Conservation (phyloP, 345 rosid species). For the Noccaea caerulescens region DNA sequence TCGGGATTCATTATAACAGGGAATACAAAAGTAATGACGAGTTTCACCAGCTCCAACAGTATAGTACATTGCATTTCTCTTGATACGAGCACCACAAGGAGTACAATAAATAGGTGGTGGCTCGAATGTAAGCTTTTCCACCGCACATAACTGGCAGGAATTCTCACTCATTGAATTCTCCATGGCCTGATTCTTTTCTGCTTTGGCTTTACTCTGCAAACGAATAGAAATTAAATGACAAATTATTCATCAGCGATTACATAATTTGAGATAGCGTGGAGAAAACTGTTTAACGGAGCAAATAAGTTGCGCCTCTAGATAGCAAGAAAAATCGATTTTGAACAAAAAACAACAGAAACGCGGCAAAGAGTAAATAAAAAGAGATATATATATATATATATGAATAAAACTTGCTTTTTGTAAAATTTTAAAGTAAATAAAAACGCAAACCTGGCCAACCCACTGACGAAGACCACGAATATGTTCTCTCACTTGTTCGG, state of each 20-base stretch:
- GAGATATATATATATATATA: not conserved
- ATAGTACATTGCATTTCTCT: conserved; percentile 96
- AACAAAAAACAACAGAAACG: conserved; percentile 26
- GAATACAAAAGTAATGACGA: conserved; percentile 89
- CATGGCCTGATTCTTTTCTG: conserved; percentile 96
- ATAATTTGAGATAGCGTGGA: conserved; percentile 3
- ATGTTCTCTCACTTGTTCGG: conserved; percentile 96
- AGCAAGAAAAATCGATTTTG: conserved; percentile 22
- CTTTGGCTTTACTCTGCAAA: conserved; percentile 92
- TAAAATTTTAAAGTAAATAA: conserved; percentile 12
- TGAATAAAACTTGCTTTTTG: conserved; percentile 10
- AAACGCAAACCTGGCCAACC: conserved; percentile 91
- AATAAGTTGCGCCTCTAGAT: conserved; percentile 16
- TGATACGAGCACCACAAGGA: conserved; percentile 95
- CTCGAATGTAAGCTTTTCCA: conserved; percentile 97
- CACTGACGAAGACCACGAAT: conserved; percentile 94
- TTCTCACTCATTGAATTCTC: conserved; percentile 97
- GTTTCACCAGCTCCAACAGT: conserved; percentile 90
- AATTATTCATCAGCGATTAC: conserved; percentile 24
- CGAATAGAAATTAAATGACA: conserved; percentile 29
- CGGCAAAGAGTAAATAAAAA: not conserved
- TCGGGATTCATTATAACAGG: conserved; percentile 95
- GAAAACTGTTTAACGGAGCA: conserved; percentile 10
- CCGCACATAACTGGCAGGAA: conserved; percentile 98
- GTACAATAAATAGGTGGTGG: conserved; percentile 98